Evolutionary conservation across 805 yeast species (phyloP), one percentile per base, ranked within the genome.

Genomic region (Sungouiella thailandica): DNA sequence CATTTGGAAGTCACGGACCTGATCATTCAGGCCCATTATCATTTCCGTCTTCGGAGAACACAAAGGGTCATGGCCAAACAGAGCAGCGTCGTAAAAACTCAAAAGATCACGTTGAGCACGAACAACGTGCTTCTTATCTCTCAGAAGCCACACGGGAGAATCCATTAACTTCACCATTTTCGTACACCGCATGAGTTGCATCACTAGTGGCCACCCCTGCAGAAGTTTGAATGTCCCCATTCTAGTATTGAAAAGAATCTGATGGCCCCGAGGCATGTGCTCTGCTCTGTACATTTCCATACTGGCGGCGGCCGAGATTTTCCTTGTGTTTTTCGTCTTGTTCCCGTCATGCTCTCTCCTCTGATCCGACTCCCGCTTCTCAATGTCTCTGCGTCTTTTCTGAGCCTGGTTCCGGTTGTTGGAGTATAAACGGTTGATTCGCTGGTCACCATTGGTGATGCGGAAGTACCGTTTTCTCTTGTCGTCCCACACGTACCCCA

Each of bases 401-500:
- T 49, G 40, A 10, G 47, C 43, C 31, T 50, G 55, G 9, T 60
- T 47, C 1, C 49, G 17, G 27, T 52, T 61, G 39, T 61, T 62
- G 33, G 58, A 59, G 38, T 62, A 58, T 18, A 40, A 24, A 19
- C 41, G 32, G 23, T 46, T 40, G 33, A 23, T 36, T 12, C 40
- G 34, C 29, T 32, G 46, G 29, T 43, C 53, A 2, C 68, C 69
- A 29, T 62, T 62, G 8, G 49, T 43, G 15, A 62, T 53, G 32
- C 55, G 54, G 49, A 62, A 62, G 42, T 60, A 62, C 29, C 50
- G 44, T 6, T 46, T 49, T 31, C 44, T 50, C 25, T 37, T 46
- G 19, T 35, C 45, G 32, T 62, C 69, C 34, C 36, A 62, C 41
- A 52, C 51, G 31, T 41, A 60, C 1, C 67, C 67, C 4, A 66